Percentiles rank a stretch among this genome's conserved stretches.
Evolutionary conservation across 768 basidiomycete species (phyloP).

Genomic region (Clavulina sp.): DNA sequence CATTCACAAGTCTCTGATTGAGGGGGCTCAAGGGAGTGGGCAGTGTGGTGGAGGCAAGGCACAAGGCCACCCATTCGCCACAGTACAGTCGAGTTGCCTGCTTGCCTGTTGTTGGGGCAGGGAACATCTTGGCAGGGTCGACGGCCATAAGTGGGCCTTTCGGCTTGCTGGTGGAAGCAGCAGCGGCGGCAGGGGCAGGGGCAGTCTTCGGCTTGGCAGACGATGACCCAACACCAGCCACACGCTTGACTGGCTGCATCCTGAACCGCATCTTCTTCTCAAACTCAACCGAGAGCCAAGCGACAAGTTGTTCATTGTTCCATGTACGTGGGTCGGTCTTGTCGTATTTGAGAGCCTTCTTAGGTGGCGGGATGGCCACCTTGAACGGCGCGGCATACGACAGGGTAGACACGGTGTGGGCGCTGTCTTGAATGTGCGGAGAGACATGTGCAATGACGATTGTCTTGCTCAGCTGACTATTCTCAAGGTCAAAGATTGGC

Average conservation of each 20-base stretch:
- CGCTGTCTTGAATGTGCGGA: constrained; percentile 22
- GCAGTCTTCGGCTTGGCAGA: no score
- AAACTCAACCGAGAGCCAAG: constrained; percentile 18
- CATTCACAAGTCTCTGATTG: no score
- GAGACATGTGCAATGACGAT: constrained; percentile 24
- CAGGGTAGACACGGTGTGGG: constrained; percentile 20
- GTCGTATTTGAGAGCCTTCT: constrained; percentile 18
- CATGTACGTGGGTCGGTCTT: constrained; percentile 21
- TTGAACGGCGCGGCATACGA: constrained; percentile 22
- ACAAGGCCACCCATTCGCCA: no score
- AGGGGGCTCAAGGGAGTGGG: no score
- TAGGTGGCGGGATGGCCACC: constrained; percentile 17
- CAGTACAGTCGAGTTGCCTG: no score
- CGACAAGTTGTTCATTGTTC: constrained; percentile 17
- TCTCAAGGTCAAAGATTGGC: constrained; percentile 23
- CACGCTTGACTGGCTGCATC: not conserved
- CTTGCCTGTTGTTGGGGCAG: no score
- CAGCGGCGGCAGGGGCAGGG: no score
- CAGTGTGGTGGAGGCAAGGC: no score
- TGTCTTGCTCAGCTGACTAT: constrained; percentile 17
- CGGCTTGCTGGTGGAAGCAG: no score
- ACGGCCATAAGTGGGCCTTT: no score
- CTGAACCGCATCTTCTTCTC: constrained; percentile 8
- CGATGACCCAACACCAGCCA: no score
- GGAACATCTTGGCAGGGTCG: no score